Conservation (phyloP, 306 rosid genomes). For the Psophocarpus tetragonolobus region DNA sequence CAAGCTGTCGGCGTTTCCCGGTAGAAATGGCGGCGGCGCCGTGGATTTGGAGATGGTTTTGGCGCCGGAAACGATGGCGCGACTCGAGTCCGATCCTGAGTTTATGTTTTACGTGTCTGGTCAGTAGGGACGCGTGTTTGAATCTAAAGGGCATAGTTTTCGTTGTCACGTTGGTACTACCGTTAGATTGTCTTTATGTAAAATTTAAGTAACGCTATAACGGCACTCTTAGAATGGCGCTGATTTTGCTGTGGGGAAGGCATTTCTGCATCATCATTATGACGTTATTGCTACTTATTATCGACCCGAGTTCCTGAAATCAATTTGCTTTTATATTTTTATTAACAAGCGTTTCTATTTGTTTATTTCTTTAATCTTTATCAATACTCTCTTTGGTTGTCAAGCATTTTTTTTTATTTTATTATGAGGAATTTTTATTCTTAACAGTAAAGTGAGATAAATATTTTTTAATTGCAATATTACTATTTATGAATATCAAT, state of each 20-base stretch:
- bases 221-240: background rate
- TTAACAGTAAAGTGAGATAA: too few relatives aligned
- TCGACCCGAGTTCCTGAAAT: background rate
- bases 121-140: background rate
- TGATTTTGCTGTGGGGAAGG: background rate
- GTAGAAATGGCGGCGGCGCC: constrained; percentile 56
- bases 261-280: background rate
- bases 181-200: background rate
- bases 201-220: background rate
- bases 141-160: background rate
- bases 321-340: background rate
- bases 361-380: too few relatives aligned
- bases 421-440: too few relatives aligned
- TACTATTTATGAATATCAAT: too few relatives aligned
- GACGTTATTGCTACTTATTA: background rate
- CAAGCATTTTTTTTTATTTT: too few relatives aligned
- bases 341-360: background rate
- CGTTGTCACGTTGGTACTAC: background rate
- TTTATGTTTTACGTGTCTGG: constrained; percentile 70
- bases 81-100: constrained; percentile 63
- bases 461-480: too few relatives aligned
- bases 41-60: constrained; percentile 82
- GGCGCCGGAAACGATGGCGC: constrained; percentile 68
- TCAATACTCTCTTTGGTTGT: too few relatives aligned
- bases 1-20: constrained; percentile 81